Evolutionary conservation across 768 basidiomycete genomes (phyloP), one percentile per base, ranked within the genome.

Genomic region (Termitomyces heimii): DNA sequence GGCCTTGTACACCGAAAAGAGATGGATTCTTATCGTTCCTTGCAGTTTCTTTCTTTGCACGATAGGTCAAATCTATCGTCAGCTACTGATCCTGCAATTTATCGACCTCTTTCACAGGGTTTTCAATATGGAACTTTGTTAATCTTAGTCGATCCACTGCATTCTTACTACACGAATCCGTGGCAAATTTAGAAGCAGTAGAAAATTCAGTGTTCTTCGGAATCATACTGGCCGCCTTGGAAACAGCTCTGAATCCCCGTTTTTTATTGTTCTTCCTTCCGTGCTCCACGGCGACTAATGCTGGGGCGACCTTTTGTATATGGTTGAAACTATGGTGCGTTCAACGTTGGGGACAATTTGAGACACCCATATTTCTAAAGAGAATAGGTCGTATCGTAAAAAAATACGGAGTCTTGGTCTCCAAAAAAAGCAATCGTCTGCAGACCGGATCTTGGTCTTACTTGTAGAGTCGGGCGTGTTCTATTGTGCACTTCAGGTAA

Each of bases 381-480:
- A 8, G 26, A 40, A 29, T 28, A 52, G 51, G 51, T 52, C 26
- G 7, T 37, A 52, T 39, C 51, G 51, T 40, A 52, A 37, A 52
- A 18, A 20, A 52, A 6, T 40, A 10, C 28, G 39, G 26, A 16
- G 1, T 3, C 13, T 29, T 3, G 51, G 51, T 39, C 6, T 39
- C 9, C 10, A 20, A 52, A 26, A 18, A 52, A 40, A 28, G 10
- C 28, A 52, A 20, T 52, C 51, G 12, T 29, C n/a, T 20, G 26
- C 26, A 3, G 51, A 52, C n/a, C 51, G n/a, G 37, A 29, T 52
- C 18, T 39, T 39, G 26, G 37, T 52, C 6, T 28, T 52, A 14
- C 51, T 52, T 52, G 51, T 52, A 2, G 51, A 52, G 51, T 52
- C 51, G 24, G 51, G 51, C 2, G 37, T 28, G 1, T 28, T 52